phyloP scores from a whole-genome alignment of 208 protist species.

The Trypanosoma platydactyli region DNA sequence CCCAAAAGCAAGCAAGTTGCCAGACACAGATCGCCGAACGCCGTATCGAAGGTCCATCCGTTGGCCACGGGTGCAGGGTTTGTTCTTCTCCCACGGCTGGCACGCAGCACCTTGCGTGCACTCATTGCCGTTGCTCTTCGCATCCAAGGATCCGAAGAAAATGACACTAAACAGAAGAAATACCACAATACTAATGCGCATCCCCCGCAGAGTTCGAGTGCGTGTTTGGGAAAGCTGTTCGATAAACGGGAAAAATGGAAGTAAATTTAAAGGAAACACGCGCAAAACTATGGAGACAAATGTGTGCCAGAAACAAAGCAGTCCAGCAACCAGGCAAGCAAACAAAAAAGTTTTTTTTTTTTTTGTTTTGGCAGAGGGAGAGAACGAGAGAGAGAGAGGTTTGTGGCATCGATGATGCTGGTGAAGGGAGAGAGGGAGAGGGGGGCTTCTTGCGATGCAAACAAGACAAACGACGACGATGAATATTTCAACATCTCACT shows the following conservation, averaged over 20 bases:
- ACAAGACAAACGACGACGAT: no score
- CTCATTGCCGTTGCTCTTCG: background rate
- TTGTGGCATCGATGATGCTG: background rate
- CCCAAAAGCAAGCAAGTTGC: slow-evolving; percentile 9
- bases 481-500: no score
- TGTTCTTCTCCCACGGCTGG: slow-evolving; percentile 22
- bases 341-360: no score
- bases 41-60: slow-evolving; percentile 31
- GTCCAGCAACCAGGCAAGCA: no score
- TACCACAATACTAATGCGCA: background rate
- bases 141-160: background rate
- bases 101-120: slow-evolving; percentile 20
- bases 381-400: background rate
- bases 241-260: no score
- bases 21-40: background rate
- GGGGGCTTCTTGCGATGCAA: no score
- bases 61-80: slow-evolving; percentile 9
- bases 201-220: background rate
- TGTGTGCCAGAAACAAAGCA: no score
- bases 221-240: no score
- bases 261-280: no score
- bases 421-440: background rate
- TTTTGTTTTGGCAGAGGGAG: no score
- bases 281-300: no score
- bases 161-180: background rate